Base-by-base conservation (phyloP, 148 eudicot genomes). In the Fagopyrum esculentum region DNA sequence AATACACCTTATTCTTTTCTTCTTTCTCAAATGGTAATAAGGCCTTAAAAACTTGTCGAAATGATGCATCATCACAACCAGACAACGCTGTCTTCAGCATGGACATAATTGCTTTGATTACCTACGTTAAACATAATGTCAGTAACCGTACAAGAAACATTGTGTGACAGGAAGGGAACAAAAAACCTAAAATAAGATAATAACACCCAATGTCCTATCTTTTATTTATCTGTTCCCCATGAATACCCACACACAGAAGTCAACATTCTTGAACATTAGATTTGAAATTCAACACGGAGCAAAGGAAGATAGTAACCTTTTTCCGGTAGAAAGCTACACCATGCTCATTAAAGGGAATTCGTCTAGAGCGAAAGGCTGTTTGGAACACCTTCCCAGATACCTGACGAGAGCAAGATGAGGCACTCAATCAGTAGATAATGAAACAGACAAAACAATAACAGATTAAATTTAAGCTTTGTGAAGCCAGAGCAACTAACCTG, bases 301-400 rank as follows among this genome's bases (percentile, higher is more conserved):
- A 29, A 30, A 72, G 30, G 74, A 55, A 74, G 40, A 66, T 10
- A 45, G 43, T 48, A 76, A 94, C 98, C 97, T 94, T 91, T 86
- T 94, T 94, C 75, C 98, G 79, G 71, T 91, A 94, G 83, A 94
- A 94, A 52, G 98, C 98, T 77, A 94, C 97, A 43, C 98, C 98
- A 72, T 94, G 98, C 52, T 87, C 82, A 80, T 94, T 94, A 75
- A 94, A 94, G 51, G 98, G 97, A 78, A 94, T 89, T 80, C 88
- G 88, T 75, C 97, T 84, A 40, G 73, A 75, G 9, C 98, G 93
- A 74, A 94, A 91, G 74, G 90, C 89, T 73, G 89, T 78, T 82
- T 94, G 98, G 76, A 94, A 89, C 45, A 89, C 72, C 83, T 80
- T 89, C 45, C 98, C 98, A 4, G 98, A 84, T 75, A 91, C 91